phyloP scores from a whole-genome alignment of 169 alveolate species.

The Condylostoma magnum region DNA sequence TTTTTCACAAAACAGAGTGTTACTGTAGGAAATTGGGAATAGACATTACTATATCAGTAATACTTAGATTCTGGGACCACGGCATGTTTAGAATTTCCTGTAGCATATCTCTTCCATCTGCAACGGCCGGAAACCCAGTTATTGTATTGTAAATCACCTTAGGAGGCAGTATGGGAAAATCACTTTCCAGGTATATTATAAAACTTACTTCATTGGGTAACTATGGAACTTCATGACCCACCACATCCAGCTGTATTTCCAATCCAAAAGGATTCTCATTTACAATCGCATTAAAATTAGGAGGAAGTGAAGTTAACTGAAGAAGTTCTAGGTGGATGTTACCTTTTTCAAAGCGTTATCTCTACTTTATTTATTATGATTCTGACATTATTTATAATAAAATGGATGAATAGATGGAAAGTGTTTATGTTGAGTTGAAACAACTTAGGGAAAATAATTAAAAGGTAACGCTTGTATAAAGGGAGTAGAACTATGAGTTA shows the following conservation, averaged over 20 bases:
- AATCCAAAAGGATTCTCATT: slow-evolving; percentile 10
- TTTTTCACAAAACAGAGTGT: slow-evolving; percentile 17
- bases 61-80: slow-evolving; percentile 38
- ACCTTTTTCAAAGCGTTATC: slow-evolving; percentile 34
- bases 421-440: too few species aligned
- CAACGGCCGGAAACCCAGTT: slow-evolving; percentile 37
- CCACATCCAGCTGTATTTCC: neutral
- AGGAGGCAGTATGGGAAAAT: slow-evolving; percentile 45
- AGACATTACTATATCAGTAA: slow-evolving; percentile 31
- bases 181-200: slow-evolving; percentile 35
- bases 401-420: too few species aligned
- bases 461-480: too few species aligned
- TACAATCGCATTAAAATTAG: neutral
- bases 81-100: slow-evolving; percentile 28
- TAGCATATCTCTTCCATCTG: slow-evolving; percentile 51
- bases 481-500: too few species aligned
- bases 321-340: slow-evolving; percentile 11
- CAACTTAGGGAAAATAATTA: too few species aligned
- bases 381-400: too few species aligned
- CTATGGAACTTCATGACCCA: neutral
- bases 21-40: slow-evolving; percentile 42
- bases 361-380: too few species aligned
- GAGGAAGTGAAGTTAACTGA: neutral
- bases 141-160: slow-evolving; percentile 32
- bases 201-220: slow-evolving; percentile 6